Evolutionary conservation across 352 stramenopile genomes (phyloP).

Genomic region (Phytophthora foliorum): DNA sequence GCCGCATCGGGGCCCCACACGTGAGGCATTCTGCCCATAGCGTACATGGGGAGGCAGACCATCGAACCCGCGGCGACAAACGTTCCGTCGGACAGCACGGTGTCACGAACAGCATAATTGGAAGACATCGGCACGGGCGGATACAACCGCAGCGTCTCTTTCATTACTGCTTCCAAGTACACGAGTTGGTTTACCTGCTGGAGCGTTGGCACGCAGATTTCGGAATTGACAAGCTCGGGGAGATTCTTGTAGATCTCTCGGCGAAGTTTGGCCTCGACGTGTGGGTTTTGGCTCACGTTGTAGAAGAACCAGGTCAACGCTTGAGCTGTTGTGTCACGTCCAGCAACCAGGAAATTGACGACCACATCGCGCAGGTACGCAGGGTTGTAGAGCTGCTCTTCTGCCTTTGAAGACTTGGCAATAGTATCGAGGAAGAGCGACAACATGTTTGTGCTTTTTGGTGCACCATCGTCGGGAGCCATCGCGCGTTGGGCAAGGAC

Average conservation of each 20-base stretch:
- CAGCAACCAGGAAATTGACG: slow-evolving; percentile 84
- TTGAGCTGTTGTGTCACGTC: slow-evolving; percentile 83
- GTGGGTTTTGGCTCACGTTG: slow-evolving; percentile 59
- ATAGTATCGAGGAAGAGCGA: slow-evolving; percentile 45
- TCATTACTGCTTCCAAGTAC: slow-evolving; percentile 65
- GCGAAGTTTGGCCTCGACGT: slow-evolving; percentile 55
- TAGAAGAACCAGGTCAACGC: slow-evolving; percentile 82
- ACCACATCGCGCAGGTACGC: slow-evolving; percentile 77
- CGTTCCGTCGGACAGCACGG: slow-evolving; percentile 66
- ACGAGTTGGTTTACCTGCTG: slow-evolving; percentile 40
- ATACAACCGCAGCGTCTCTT: slow-evolving; percentile 68
- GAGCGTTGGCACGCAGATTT: slow-evolving; percentile 24
- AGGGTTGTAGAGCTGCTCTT: slow-evolving; percentile 38
- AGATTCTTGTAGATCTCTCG: slow-evolving; percentile 52
- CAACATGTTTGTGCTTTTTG: slow-evolving; percentile 24
- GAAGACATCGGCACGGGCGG: slow-evolving; percentile 62
- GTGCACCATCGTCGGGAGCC: slow-evolving; percentile 9
- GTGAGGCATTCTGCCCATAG: slow-evolving; percentile 50
- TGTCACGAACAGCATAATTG: slow-evolving; percentile 52
- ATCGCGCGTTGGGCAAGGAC: slow-evolving; percentile 30
- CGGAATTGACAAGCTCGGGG: slow-evolving; percentile 27
- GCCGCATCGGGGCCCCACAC: slow-evolving; percentile 62
- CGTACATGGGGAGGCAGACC: slow-evolving; percentile 54
- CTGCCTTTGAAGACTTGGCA: slow-evolving; percentile 27
- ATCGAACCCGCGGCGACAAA: slow-evolving; percentile 43